Evolutionary conservation across 2,329 filamentous ascomycete species (phyloP), one percentile per base, ranked within the genome.

Genomic region (Fusarium sp.): DNA sequence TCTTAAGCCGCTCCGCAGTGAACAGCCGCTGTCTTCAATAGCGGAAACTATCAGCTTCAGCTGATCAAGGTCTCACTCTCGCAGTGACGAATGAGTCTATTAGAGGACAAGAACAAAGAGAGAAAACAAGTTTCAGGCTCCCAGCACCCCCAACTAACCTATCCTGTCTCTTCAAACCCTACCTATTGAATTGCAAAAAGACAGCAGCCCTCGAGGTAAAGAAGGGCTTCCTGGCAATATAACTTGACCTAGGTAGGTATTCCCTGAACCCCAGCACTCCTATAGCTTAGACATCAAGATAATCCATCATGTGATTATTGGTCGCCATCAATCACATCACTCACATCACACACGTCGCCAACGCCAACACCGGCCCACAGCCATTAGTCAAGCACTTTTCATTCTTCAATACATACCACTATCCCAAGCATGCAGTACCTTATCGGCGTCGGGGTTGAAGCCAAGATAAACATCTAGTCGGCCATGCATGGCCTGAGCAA

Each of bases 251-350:
- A 25, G 39, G 23, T 19, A 19, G 3, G 19, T 19, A 19, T 51
- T 23, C 11, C 14, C 11, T 31, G 53, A 32, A 15, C 29, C 37
- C n/a, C 29, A 29, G 32, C 27, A 19, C 13, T 35, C 21, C 51
- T 43, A 63, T 65, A 46, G 58, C 44, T 36, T 56, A 45, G 63
- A 33, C 58, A 33, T 38, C 58, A 60, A 50, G 57, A 67, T 63
- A 53, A 50, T 21, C 54, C 54, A 66, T 69, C 66, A 69, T 69
- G 66, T 69, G 66, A 61, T 61, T 43, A 61, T 61, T 43, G 27
- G 49, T 53, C 53, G 38, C 57, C 57, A 67, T 55, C 53, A 44
- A 62, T 61, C 50, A 52, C 53, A 52, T 49, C 36, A 41, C 50
- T 49, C 36, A 41, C 50, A 49, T 49, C 45, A 55, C 45, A 49